phyloP scores from a whole-genome alignment of 768 basidiomycete genomes.

The Ramaria sp. region DNA sequence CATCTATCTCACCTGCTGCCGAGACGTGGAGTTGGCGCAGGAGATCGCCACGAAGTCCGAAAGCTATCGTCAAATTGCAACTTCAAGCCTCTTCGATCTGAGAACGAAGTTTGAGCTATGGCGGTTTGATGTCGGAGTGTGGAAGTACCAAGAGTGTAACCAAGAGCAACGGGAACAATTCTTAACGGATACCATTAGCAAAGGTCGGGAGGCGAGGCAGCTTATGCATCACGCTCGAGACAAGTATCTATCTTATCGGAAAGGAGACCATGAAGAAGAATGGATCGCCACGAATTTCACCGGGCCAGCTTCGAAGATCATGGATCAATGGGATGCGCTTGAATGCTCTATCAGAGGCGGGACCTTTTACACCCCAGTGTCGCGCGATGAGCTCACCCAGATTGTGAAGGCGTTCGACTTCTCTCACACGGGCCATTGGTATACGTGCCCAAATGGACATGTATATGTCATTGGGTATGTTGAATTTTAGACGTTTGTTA shows the following conservation, averaged over 20 bases:
- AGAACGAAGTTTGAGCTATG: slow-evolving; percentile 38
- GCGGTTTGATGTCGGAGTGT: slow-evolving; percentile 33
- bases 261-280: slow-evolving; percentile 11
- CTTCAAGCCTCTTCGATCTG: slow-evolving; percentile 31
- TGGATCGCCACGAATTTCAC: slow-evolving; percentile 39
- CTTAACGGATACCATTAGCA: slow-evolving; percentile 14
- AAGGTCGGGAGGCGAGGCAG: slow-evolving; percentile 10
- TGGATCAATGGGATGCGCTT: slow-evolving; percentile 37
- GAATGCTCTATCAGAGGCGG: slow-evolving; percentile 27
- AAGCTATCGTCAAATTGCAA: slow-evolving; percentile 41
- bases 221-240: not conserved
- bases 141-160: slow-evolving; percentile 14
- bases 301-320: slow-evolving; percentile 24
- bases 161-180: slow-evolving; percentile 17
- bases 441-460: slow-evolving; percentile 41
- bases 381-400: slow-evolving; percentile 38
- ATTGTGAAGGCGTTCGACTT: slow-evolving; percentile 43
- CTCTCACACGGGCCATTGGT: slow-evolving; percentile 21
- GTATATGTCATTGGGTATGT: slow-evolving; percentile 48
- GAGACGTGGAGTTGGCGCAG: slow-evolving; percentile 37
- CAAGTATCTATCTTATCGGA: slow-evolving; percentile 15
- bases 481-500: not conserved
- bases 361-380: slow-evolving; percentile 41
- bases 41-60: slow-evolving; percentile 36
- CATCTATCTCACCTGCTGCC: slow-evolving; percentile 32